phyloP scores from a whole-genome alignment of 192 early-diverging fungal genomes.

The Haplosporangium gracile region DNA sequence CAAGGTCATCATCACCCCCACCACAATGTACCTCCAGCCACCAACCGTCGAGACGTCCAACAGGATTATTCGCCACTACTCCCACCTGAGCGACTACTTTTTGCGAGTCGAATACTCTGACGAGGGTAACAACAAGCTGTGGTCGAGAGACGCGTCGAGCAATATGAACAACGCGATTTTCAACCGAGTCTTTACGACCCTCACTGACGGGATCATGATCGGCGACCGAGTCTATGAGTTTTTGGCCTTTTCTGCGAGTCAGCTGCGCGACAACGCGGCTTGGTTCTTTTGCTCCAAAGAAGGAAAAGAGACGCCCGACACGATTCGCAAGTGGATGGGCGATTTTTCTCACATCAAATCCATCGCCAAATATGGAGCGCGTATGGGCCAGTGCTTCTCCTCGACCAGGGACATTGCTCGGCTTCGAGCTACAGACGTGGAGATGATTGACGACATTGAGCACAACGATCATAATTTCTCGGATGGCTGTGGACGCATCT shows the following conservation, averaged over 20 bases:
- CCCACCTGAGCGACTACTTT: constrained; percentile 66
- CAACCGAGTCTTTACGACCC: constrained; percentile 62
- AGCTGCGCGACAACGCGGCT: constrained; percentile 71
- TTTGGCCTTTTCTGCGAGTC: constrained; percentile 73
- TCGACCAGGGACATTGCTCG: constrained; percentile 68
- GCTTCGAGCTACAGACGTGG: constrained; percentile 56
- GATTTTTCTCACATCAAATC: constrained; percentile 72
- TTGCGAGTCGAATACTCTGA: constrained; percentile 79
- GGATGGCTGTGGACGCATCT: constrained; percentile 82
- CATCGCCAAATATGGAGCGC: constrained; percentile 78
- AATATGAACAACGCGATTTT: constrained; percentile 58
- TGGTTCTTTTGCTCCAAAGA: constrained; percentile 77
- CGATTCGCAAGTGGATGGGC: constrained; percentile 79
- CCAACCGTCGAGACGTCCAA: constrained; percentile 80
- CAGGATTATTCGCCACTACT: constrained; percentile 76
- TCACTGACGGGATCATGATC: constrained; percentile 68
- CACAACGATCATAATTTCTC: constrained; percentile 73
- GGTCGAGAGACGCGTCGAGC: constrained; percentile 35
- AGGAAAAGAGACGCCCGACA: constrained; percentile 55
- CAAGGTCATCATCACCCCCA: constrained; percentile 77
- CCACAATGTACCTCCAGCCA: constrained; percentile 72
- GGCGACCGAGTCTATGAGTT: constrained; percentile 70
- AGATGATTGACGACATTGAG: constrained; percentile 69
- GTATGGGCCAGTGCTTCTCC: constrained; percentile 83
- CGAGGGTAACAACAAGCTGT: constrained; percentile 62